phyloP scores from a whole-genome alignment of 164 flowering plant species.

The Echeveria elegans region DNA sequence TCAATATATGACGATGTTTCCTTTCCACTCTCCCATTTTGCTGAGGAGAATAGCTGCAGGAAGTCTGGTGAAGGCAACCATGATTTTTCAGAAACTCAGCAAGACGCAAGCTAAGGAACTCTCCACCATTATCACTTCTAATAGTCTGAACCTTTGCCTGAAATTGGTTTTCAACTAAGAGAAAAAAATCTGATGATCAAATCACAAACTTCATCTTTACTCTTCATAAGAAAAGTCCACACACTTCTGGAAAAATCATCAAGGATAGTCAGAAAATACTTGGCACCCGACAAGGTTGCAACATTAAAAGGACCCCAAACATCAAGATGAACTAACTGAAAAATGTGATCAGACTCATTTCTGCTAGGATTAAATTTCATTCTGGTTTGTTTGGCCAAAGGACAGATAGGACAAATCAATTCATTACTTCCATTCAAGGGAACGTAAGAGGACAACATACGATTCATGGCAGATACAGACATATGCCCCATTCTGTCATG shows the following conservation, averaged over 20 bases:
- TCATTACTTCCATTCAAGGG: not conserved
- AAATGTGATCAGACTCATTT: not conserved
- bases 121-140: not conserved
- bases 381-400: not conserved
- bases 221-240: not conserved
- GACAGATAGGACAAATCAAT: not conserved
- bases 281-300: not conserved
- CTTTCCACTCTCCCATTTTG: not conserved
- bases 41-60: not conserved
- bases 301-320: not conserved
- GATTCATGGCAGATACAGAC: not conserved
- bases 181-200: not conserved
- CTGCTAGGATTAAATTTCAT: not conserved
- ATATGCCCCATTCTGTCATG: not conserved
- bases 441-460: not conserved
- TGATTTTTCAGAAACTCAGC: not conserved
- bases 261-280: not conserved
- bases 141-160: not conserved
- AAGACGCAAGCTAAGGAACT: not conserved
- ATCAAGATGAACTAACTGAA: not conserved
- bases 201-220: not conserved
- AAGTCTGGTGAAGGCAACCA: not conserved
- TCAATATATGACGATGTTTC: not conserved
- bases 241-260: not conserved
- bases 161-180: not conserved